Evolutionary conservation across 2,329 filamentous ascomycete species (phyloP).

Genomic region (Ophiostoma ulmi): DNA sequence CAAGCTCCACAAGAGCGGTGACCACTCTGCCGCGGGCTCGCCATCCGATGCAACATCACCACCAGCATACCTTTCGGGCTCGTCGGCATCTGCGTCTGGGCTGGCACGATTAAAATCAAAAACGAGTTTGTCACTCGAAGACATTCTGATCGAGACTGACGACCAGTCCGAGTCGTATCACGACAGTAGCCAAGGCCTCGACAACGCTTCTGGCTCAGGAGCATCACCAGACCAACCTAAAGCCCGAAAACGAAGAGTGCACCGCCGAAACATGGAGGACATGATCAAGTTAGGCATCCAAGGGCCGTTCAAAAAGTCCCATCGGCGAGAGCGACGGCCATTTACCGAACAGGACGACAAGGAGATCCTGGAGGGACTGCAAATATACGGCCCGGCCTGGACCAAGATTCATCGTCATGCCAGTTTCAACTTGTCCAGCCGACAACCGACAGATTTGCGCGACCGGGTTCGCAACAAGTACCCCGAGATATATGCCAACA

Average conservation of each 20-base stretch:
- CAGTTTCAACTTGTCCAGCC: conserved; percentile 51
- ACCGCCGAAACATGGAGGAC: conserved; percentile 43
- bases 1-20: conserved; percentile 33
- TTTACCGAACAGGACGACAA: conserved; percentile 60
- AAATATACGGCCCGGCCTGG: conserved; percentile 59
- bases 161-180: conserved; percentile 32
- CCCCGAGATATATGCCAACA: conserved; percentile 51
- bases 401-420: conserved; percentile 60
- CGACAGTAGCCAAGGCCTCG: conserved; percentile 23
- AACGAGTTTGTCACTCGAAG: conserved; percentile 49
- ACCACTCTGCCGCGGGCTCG: conserved; percentile 15
- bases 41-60: conserved; percentile 13
- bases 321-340: conserved; percentile 53
- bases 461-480: conserved; percentile 62
- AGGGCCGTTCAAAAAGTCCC: conserved; percentile 58
- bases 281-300: conserved; percentile 52
- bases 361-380: conserved; percentile 56
- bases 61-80: background rate
- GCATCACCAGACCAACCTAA: conserved; percentile 30
- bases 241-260: conserved; percentile 37
- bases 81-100: conserved; percentile 16
- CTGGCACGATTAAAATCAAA: conserved; percentile 37
- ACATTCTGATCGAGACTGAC: conserved; percentile 49
- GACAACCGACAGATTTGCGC: conserved; percentile 59
- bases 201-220: conserved; percentile 21